Conservation (phyloP, 106 monocot genomes). For the Gastrodia elata region DNA sequence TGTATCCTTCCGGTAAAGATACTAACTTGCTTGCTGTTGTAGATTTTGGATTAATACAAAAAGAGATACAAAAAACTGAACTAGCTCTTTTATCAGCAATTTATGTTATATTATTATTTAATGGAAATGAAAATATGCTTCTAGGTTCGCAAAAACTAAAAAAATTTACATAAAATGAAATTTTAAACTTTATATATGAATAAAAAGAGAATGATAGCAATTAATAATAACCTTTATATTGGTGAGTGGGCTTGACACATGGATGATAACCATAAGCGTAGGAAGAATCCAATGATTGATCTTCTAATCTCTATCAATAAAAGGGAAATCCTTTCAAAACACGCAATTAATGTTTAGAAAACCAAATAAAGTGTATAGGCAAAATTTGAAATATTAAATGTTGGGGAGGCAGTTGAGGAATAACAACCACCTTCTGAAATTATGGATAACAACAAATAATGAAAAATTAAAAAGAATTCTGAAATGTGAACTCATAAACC, state of each 20-base stretch:
- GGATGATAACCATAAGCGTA: slow-evolving; percentile 45
- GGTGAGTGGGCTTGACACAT: slow-evolving; percentile 62
- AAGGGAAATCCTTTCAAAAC: slow-evolving; percentile 3
- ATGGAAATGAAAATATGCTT: background rate
- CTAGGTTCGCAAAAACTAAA: background rate
- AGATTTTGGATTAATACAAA: background rate
- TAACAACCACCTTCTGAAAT: background rate
- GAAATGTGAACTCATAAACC: background rate
- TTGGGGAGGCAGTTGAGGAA: background rate
- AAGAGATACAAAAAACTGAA: background rate
- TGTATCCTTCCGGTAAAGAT: background rate
- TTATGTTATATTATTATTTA: background rate
- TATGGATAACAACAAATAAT: background rate
- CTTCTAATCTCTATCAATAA: slow-evolving; percentile 9
- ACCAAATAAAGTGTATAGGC: background rate
- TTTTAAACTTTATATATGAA: background rate
- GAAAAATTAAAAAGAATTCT: background rate
- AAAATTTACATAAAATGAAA: background rate
- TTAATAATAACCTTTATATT: slow-evolving; percentile 44
- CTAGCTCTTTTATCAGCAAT: background rate
- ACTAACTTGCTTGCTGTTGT: background rate
- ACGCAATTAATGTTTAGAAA: background rate
- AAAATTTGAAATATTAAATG: too few species aligned
- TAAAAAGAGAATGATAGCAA: background rate
- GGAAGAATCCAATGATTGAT: slow-evolving; percentile 56